Evolutionary conservation across 1,139 yeast species (phyloP), one percentile per base, ranked within the genome.

Genomic region (Zygotorulaspora mrakii): DNA sequence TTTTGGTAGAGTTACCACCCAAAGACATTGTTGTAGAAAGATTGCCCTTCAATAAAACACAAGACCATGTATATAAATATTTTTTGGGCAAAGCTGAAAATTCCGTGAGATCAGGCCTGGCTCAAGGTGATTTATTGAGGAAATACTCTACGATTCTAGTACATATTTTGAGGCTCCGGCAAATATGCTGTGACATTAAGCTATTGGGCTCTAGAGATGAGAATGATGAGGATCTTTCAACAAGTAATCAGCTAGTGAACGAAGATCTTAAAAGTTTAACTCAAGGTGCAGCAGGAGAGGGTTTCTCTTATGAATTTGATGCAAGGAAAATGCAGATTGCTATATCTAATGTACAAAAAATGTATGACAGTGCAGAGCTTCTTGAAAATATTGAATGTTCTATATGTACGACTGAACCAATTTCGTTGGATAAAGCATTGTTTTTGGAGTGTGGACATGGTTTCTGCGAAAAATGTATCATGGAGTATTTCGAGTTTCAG

Each of bases 161-260:
- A 1, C 94, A 86, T 56, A 82, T 91, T 45, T 64, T 89, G 47
- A 70, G 97, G 41, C 68, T 91, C 31, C 71, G 97, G 41, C 97
- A 91, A 59, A 77, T 84, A 0, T 91, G 97, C 58, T 87, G 96
- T 57, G 96, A 91, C 59, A 74, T 83, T 4, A 76, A 76, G 40
- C 65, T 86, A 42, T 74, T 84, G 2, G 76, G 62, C 17, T 39
- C 55, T n/a, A 42, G 35, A 14, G 61, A 58, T 41, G 60, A 55
- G 32, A 57, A 54, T 49, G 70, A 61, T 45, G 72, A 65, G 27
- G 70, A 67, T 39, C 65, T 75, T 30, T 34, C 47, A 2, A 40
- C 42, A 12, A 47, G 53, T 36, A 43, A 67, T 61, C 65, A 36
- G 58, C 60, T 21, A 68, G 60, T 64, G 33, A 61, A 62, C 23